Evolutionary conservation across 805 yeast species (phyloP).

Genomic region (Spathaspora arborariae): DNA sequence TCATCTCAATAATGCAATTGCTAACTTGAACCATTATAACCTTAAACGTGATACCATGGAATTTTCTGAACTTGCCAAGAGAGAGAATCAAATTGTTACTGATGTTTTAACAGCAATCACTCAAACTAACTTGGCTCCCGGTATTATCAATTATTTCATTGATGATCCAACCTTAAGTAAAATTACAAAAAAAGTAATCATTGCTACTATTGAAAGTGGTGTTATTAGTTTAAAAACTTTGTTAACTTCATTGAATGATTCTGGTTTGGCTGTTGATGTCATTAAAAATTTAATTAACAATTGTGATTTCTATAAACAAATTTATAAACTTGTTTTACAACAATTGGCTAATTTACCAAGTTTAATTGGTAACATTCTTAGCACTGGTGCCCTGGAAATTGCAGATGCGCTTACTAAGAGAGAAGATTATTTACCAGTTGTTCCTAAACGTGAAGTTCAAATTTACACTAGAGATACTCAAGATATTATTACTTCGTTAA

Average conservation of each 20-base stretch:
- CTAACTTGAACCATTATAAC: slow-evolving; percentile 22
- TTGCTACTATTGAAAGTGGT: slow-evolving; percentile 28
- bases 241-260: slow-evolving; percentile 36
- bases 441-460: background rate
- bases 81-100: slow-evolving; percentile 40
- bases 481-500: slow-evolving; percentile 27
- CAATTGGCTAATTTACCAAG: slow-evolving; percentile 28
- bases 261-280: slow-evolving; percentile 38
- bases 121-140: slow-evolving; percentile 34
- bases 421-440: slow-evolving; percentile 7
- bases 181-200: slow-evolving; percentile 25
- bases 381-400: slow-evolving; percentile 11
- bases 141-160: slow-evolving; percentile 29
- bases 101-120: slow-evolving; percentile 35
- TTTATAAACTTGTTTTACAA: slow-evolving; percentile 32
- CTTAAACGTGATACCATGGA: slow-evolving; percentile 24
- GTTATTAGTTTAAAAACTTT: slow-evolving; percentile 31
- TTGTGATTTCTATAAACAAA: slow-evolving; percentile 37
- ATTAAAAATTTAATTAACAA: slow-evolving; percentile 32
- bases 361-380: slow-evolving; percentile 21
- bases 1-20: slow-evolving; percentile 24
- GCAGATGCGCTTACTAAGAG: slow-evolving; percentile 8
- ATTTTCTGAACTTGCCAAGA: slow-evolving; percentile 25
- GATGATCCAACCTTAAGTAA: slow-evolving; percentile 28
- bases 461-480: slow-evolving; percentile 12